Base-by-base conservation (phyloP, 805 yeast genomes). In the Kluyveromyces dobzhanskii region DNA sequence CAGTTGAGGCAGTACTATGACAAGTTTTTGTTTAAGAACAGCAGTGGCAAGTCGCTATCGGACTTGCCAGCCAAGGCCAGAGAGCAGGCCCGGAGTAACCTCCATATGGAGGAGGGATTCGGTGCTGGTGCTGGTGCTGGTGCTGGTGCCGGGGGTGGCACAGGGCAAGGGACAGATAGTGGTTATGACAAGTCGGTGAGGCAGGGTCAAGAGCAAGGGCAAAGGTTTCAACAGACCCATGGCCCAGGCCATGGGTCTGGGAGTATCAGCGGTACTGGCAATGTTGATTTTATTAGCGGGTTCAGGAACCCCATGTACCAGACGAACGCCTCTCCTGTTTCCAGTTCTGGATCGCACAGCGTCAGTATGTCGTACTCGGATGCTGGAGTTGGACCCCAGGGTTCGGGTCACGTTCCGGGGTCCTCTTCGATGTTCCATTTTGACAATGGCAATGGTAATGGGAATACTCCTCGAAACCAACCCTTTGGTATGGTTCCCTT, bases 1-100 rank as follows among this genome's bases (percentile, higher is more conserved):
- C 59, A 52, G 29, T 43, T 59, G 32, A 53, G 51, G 39, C 55
- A 57, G 37, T 57, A 59, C 35, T 59, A 59, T 41, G 64, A 59
- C 38, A 57, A 59, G 11, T 37, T 59, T 30, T 42, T 59, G 26
- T 59, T 59, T 38, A 56, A 53, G 30, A 57, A 57, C 38, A 51
- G 42, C 40, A 51, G 56, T 45, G 63, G 63, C 9, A 57, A 54
- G 35, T 57, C 62, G 2, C 48, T 58, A 31, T 47, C 56, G 7
- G 63, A 57, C 44, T 46, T 57, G 42, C 60, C 59, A 19, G 32
- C 45, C 23, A 46, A 54, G 43, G 40, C 45, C 25, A 19, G 42
- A 35, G 40, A 34, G 17, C 37, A 34, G 29, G 16, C 30, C 6
- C 6, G 30, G 30, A 34, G 37, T 17, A 34, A 34, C 17, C 29